Evolutionary conservation across 2,329 filamentous ascomycete species (phyloP).

Genomic region (Pseudogymnoascus sp.): DNA sequence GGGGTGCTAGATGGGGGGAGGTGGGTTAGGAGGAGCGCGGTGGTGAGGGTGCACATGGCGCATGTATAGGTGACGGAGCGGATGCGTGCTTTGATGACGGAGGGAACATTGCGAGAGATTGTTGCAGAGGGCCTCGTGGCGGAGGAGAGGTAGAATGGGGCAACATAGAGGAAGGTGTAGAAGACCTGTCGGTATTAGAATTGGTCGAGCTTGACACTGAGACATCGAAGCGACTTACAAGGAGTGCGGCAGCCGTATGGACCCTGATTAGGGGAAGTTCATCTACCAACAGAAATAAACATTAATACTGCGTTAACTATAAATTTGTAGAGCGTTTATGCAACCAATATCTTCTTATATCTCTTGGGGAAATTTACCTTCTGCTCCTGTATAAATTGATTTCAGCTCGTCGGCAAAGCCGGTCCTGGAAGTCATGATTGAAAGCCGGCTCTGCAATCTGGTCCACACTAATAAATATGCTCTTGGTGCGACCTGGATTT

Average conservation of each 20-base stretch:
- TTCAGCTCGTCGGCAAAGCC: background rate
- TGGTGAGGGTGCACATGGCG: constrained; percentile 55
- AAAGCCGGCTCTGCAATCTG: background rate
- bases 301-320: background rate
- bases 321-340: background rate
- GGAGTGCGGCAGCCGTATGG: background rate
- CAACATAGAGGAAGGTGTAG: constrained; percentile 84
- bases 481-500: background rate
- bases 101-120: constrained; percentile 77
- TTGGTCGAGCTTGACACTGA: background rate
- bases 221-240: constrained; percentile 7
- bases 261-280: background rate
- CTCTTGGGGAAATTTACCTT: background rate
- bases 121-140: constrained; percentile 70
- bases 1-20: constrained; percentile 51
- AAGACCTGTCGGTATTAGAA: constrained; percentile 43
- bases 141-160: constrained; percentile 78
- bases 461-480: background rate
- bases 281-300: background rate
- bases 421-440: background rate
- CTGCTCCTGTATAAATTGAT: background rate
- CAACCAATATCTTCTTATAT: background rate
- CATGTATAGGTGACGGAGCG: constrained; percentile 72
- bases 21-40: constrained; percentile 57
- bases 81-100: constrained; percentile 80